These are phyloP conservation scores for Encephalitozoon intestinalis DNA, from an alignment of 371 early-diverging fungal genomes.

Conservation along the genomic window DNA sequence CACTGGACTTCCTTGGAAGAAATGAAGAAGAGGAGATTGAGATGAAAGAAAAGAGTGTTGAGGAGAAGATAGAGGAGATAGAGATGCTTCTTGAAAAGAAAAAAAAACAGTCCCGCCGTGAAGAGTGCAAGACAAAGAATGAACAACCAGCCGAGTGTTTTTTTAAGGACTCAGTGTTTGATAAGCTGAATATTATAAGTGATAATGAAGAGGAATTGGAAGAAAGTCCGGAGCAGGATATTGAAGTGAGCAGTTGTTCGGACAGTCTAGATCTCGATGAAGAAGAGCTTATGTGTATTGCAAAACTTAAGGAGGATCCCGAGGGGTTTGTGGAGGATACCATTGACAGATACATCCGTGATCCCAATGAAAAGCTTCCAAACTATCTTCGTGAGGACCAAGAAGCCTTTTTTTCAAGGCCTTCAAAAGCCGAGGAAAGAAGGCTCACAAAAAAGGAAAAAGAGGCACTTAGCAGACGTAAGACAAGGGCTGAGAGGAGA, in stretches of 20 bases:
- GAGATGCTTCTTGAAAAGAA: conserved; percentile 25
- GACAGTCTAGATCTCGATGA: conserved; percentile 48
- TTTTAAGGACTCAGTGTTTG: conserved; percentile 43
- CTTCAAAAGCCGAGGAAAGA: conserved; percentile 40
- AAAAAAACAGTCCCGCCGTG: neutral
- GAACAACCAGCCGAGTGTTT: neutral
- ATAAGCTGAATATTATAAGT: conserved; percentile 14
- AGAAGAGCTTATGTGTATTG: conserved; percentile 54
- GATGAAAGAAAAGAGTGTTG: conserved; percentile 59
- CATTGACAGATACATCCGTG: conserved; percentile 55
- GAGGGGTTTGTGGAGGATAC: conserved; percentile 56
- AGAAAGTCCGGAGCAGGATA: conserved; percentile 3
- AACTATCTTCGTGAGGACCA: conserved; percentile 55
- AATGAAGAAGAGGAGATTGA: conserved; percentile 39
- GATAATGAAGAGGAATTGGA: neutral
- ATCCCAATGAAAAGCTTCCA: conserved; percentile 55
- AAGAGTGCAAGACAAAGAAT: neutral
- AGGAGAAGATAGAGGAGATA: conserved; percentile 63
- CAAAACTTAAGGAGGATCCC: conserved; percentile 51
- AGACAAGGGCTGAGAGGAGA: conserved; percentile 49
- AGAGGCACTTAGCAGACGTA: conserved; percentile 48
- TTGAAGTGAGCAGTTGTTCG: conserved; percentile 31
- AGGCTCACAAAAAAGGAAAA: conserved; percentile 51
- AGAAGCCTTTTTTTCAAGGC: conserved; percentile 39
- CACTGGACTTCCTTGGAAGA: conserved; percentile 19